phyloP scores from a whole-genome alignment of 2,329 filamentous ascomycete genomes.

The Xylaria polymorpha region DNA sequence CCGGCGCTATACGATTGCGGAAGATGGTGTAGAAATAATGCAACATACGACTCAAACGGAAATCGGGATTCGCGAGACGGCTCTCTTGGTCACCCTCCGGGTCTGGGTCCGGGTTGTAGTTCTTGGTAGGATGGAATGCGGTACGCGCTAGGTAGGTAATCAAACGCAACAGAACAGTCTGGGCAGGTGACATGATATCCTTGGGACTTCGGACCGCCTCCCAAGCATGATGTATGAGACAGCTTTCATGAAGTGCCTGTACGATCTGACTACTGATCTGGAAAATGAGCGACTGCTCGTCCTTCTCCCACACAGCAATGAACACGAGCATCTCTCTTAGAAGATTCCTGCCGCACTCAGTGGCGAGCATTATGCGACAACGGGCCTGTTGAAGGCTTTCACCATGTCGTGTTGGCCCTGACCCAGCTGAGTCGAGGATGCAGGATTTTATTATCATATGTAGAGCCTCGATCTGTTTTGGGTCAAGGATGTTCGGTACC shows the following conservation, averaged over 20 bases:
- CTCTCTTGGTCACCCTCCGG: conserved; percentile 43
- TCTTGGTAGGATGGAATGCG: conserved; percentile 54
- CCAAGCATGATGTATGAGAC: conserved; percentile 91
- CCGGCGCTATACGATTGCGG: conserved; percentile 89
- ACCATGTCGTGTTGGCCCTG: conserved; percentile 72
- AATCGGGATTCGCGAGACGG: conserved; percentile 61
- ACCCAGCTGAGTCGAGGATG: conserved; percentile 84
- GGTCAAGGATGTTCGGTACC: conserved; percentile 92
- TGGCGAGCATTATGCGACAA: conserved; percentile 87
- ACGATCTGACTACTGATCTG: conserved; percentile 97
- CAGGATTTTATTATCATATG: conserved; percentile 98
- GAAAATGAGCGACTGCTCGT: conserved; percentile 93
- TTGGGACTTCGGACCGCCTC: conserved; percentile 91
- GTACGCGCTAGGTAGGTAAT: conserved; percentile 89
- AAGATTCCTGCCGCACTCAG: conserved; percentile 90
- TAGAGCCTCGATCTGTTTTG: conserved; percentile 93
- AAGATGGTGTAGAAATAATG: conserved; percentile 95
- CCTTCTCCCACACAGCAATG: conserved; percentile 96
- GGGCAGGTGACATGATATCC: conserved; percentile 94
- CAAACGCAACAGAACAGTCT: conserved; percentile 91
- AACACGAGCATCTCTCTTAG: conserved; percentile 93
- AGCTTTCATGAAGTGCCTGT: conserved; percentile 89
- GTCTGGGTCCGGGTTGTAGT: conserved; percentile 49
- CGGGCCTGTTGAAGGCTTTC: conserved; percentile 91
- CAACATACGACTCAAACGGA: conserved; percentile 71